Evolutionary conservation across 495 filamentous ascomycete genomes (phyloP).

Genomic region (Durotheca rogersii): DNA sequence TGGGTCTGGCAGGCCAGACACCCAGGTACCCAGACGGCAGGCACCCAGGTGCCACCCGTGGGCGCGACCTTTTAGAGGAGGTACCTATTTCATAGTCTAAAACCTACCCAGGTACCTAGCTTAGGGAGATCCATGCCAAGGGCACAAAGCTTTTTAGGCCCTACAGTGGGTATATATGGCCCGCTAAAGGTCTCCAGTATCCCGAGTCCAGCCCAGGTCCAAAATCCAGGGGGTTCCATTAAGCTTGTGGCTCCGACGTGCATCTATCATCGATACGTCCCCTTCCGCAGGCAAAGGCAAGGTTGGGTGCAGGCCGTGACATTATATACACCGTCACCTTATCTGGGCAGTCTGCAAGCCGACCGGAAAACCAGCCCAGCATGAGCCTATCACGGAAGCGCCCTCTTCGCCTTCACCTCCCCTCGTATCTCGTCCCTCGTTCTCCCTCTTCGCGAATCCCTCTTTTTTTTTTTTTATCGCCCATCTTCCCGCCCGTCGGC

Average conservation of each 20-base stretch:
- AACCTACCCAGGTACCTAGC: background rate
- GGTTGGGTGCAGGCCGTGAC: too few relatives aligned
- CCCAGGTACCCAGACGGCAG: conserved; percentile 1
- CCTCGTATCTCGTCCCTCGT: conserved; percentile 11
- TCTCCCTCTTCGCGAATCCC: background rate
- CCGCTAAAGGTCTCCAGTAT: conserved; percentile 20
- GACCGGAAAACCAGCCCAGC: too few relatives aligned
- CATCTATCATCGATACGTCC: too few relatives aligned
- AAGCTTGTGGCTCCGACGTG: too few relatives aligned
- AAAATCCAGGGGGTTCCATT: too few relatives aligned
- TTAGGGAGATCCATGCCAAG: conserved; percentile 29
- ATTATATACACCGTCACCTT: too few relatives aligned
- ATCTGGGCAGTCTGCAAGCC: too few relatives aligned
- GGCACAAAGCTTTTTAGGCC: conserved; percentile 26
- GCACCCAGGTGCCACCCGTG: background rate
- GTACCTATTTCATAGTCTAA: background rate
- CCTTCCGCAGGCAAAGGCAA: too few relatives aligned
- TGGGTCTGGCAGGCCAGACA: too few relatives aligned
- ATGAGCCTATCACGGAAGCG: too few relatives aligned
- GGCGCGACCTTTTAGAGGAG: too few relatives aligned
- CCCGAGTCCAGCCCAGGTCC: background rate
- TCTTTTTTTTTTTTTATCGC: background rate
- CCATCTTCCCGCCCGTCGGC: background rate
- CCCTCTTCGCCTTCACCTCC: conserved; percentile 10
- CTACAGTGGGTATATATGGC: conserved; percentile 22